Percentiles rank a stretch among this genome's conserved stretches.
These are phyloP conservation scores for Apiospora rasikravindrae DNA, from an alignment of 2,329 filamentous ascomycete species.

Conservation along the genomic window DNA sequence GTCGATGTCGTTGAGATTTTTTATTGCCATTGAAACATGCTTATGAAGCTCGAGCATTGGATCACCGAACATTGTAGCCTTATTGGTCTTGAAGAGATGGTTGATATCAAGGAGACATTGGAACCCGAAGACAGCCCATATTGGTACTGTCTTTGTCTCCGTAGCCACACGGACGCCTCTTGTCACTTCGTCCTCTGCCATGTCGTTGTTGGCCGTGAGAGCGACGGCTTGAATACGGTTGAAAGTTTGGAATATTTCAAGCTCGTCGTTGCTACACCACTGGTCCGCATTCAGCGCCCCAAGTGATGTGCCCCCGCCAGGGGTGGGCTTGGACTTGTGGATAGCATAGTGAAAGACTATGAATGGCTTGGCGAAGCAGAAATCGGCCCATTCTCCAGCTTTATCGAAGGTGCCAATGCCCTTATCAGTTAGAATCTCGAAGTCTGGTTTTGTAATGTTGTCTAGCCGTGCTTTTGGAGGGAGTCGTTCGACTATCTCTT, in stretches of 20 bases:
- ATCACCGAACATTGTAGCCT: background rate
- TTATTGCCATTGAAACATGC: background rate
- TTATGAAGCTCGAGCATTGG: background rate
- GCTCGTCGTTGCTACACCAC: background rate
- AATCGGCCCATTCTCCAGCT: background rate
- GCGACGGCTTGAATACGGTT: background rate
- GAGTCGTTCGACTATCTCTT: background rate
- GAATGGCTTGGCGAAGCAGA: background rate
- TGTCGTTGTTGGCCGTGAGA: background rate
- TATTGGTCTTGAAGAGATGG: too few relatives aligned
- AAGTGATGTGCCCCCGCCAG: background rate
- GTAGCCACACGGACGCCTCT: background rate
- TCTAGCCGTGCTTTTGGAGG: background rate
- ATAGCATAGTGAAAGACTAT: background rate
- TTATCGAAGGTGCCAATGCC: background rate
- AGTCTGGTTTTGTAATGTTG: background rate
- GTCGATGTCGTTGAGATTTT: background rate
- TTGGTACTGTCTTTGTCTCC: background rate
- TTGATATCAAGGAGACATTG: background rate
- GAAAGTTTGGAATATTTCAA: background rate
- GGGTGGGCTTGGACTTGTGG: background rate
- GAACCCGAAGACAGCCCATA: background rate
- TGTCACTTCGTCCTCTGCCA: background rate
- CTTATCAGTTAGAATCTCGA: background rate
- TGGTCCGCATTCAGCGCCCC: background rate